Conservation (phyloP, 441 rosid species). For the Aleurites moluccanus region DNA sequence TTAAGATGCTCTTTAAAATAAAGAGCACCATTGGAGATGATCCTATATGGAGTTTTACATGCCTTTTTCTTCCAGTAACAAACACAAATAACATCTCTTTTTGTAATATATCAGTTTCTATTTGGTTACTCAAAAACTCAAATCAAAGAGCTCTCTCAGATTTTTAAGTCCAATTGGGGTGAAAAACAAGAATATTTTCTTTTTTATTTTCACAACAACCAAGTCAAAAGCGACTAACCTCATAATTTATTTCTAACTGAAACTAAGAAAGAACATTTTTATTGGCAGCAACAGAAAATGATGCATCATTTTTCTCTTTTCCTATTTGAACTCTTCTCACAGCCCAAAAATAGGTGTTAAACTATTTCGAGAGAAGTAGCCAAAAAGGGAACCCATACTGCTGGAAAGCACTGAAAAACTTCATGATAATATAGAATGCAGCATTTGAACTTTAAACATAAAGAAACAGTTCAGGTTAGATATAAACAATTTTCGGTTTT, state of each 20-base stretch:
- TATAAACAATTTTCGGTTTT: neutral
- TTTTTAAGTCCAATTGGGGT: neutral
- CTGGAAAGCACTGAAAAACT: neutral
- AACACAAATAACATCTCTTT: neutral
- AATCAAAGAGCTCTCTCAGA: neutral
- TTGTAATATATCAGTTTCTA: neutral
- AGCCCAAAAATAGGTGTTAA: neutral
- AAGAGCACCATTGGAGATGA: no score
- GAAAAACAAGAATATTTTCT: neutral
- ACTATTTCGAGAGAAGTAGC: neutral
- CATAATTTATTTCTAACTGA: neutral
- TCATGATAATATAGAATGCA: neutral
- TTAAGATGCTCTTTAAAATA: no score
- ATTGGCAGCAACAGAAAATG: neutral
- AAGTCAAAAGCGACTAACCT: neutral
- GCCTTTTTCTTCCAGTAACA: neutral
- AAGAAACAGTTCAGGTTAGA: neutral
- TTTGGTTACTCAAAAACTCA: neutral
- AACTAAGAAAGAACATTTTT: neutral
- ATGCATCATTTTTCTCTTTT: neutral
- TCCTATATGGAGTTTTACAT: neutral
- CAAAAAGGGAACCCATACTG: neutral
- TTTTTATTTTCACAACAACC: neutral
- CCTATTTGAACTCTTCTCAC: neutral
- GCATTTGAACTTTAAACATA: neutral